phyloP scores from a whole-genome alignment of 2,329 filamentous ascomycete species.

The Aspergillus sp. region DNA sequence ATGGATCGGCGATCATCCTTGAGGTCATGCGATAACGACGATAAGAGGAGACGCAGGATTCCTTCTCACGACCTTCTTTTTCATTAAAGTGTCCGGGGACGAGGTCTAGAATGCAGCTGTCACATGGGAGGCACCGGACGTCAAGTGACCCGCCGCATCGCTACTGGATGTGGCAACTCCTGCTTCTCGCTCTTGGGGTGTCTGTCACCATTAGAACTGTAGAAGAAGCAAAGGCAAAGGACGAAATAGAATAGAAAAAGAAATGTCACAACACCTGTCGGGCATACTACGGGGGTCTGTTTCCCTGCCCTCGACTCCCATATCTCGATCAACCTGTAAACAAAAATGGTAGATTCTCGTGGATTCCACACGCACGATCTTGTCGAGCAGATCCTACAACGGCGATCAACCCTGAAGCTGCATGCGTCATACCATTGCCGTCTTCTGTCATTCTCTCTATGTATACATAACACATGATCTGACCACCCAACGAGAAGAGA shows the following conservation, averaged over 20 bases:
- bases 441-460: not conserved
- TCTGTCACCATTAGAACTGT: not conserved
- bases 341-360: not conserved
- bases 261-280: not conserved
- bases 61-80: not conserved
- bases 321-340: not conserved
- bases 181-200: not conserved
- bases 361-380: not conserved
- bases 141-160: slow-evolving; percentile 6
- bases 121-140: slow-evolving; percentile 8
- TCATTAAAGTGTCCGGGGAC: not conserved
- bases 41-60: not conserved
- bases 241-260: not conserved
- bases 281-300: not conserved
- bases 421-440: not conserved
- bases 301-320: not conserved
- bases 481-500: not conserved
- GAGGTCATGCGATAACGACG: not conserved
- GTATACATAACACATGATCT: not conserved
- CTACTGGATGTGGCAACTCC: not conserved
- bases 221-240: not conserved
- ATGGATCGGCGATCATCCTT: not conserved
- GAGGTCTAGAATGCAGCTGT: slow-evolving; percentile 3
- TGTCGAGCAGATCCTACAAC: not conserved
- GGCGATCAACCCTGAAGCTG: not conserved